Base-by-base conservation (phyloP, 2,329 filamentous ascomycete species). In the Lachnellula cervina region DNA sequence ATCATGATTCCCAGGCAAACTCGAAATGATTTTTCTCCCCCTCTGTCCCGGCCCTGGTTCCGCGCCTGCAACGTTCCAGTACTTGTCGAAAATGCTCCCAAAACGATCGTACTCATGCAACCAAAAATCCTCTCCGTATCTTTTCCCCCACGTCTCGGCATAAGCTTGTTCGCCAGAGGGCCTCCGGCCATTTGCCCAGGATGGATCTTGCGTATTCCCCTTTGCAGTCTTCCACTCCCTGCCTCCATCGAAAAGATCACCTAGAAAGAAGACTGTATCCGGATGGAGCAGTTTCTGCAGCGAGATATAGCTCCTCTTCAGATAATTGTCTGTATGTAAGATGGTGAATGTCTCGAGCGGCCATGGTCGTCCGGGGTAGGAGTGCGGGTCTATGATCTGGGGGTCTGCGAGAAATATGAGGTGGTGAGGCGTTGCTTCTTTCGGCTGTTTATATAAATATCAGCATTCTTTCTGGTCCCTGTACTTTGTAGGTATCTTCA, bases 211-310 rank as follows among this genome's bases (percentile, higher is more conserved):
- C 51, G 83, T 83, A 46, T 78, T 71, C 44, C 82, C 86, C 23
- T 77, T 77, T 2, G 72, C 75, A 13, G 92, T 93, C 63, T 86
- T 88, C 94, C 94, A 99, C 76, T 99, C 94, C 63, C 94, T 82
- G 8, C 94, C 94, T 4, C 94, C 94, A 68, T 99, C 94, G 66
- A 99, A 97, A 0, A 99, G 76, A 69, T 99, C 94, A 7, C 94
- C 94, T 0, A 99, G 77, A 68, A 99, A 97, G 68, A 97, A 83
- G 1, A 96, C 77, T 16, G 89, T 92, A 69, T 97, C 90, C 0
- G 94, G 94, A n/a, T 82, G 81, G 14, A 97, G 77, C 17, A 82
- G 75, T 17, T 80, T 75, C 67, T 96, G 90, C 56, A 97, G 80
- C 52, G 86, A 80, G n/a, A 78, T 81, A 70, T 95, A 97, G 8